phyloP scores from a whole-genome alignment of 73 alveolate genomes.

The Paramecium tetraurelia region DNA sequence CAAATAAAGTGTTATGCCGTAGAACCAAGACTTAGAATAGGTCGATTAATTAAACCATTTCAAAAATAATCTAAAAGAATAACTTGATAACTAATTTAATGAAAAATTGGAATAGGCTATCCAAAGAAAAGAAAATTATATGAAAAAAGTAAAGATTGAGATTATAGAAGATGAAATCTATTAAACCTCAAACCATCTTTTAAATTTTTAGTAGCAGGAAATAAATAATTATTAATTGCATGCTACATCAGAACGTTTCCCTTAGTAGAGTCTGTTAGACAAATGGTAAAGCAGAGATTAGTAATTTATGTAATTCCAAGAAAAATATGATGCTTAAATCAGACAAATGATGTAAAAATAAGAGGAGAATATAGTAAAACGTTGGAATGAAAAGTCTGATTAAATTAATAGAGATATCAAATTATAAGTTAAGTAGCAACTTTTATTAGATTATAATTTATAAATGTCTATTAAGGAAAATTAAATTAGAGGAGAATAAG shows the following conservation, averaged over 20 bases:
- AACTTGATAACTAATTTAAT: background rate
- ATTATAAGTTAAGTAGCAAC: background rate
- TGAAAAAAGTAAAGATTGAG: background rate
- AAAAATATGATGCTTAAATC: background rate
- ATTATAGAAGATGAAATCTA: background rate
- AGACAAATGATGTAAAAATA: background rate
- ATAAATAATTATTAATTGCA: background rate
- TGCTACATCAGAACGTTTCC: background rate
- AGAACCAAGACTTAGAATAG: background rate
- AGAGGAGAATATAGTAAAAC: background rate
- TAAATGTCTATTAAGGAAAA: background rate
- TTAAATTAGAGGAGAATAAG: background rate
- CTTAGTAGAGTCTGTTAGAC: background rate
- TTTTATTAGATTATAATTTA: background rate
- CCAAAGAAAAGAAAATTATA: background rate
- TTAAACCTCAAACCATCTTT: background rate
- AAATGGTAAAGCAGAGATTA: background rate
- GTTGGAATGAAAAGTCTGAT: background rate
- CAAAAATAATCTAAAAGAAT: background rate
- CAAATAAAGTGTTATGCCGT: background rate
- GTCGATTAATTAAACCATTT: background rate
- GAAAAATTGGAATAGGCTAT: background rate
- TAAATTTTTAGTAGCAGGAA: background rate
- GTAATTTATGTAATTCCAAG: background rate
- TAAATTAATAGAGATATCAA: background rate